These are phyloP conservation scores for Scheffersomyces cryptocercus DNA, from an alignment of 1,139 yeast genomes.

Conservation along the genomic window DNA sequence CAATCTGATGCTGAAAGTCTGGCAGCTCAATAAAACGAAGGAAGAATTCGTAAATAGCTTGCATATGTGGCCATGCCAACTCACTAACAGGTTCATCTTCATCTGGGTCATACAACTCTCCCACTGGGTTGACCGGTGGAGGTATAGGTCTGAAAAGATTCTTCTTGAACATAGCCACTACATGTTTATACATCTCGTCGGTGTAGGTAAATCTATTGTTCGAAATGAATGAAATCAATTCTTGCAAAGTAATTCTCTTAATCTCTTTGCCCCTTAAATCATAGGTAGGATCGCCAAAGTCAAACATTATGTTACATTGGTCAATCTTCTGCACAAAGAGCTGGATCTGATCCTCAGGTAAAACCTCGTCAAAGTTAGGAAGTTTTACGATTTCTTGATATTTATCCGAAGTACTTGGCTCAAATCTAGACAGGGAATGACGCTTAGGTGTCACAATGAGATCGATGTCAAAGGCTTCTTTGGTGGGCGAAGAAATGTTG, in stretches of 20 bases:
- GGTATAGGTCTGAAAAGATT: conserved; percentile 95
- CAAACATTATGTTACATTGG: conserved; percentile 93
- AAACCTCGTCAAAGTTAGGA: conserved; percentile 88
- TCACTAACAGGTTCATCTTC: conserved; percentile 98
- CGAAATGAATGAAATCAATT: conserved; percentile 84
- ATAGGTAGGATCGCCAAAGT: conserved; percentile 88
- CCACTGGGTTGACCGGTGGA: conserved; percentile 96
- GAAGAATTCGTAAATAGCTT: conserved; percentile 91
- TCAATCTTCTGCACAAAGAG: conserved; percentile 85
- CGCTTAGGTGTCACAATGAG: conserved; percentile 73
- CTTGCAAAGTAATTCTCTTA: conserved; percentile 82
- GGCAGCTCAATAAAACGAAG: conserved; percentile 91
- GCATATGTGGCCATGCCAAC: conserved; percentile 99
- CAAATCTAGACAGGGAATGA: conserved; percentile 92
- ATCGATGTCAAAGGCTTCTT: conserved; percentile 47
- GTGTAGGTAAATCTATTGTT: conserved; percentile 81
- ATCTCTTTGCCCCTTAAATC: conserved; percentile 93
- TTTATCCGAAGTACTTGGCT: conserved; percentile 68
- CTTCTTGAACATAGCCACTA: conserved; percentile 84
- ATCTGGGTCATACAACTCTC: conserved; percentile 95
- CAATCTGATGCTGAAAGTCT: conserved; percentile 90
- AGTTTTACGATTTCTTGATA: conserved; percentile 70
- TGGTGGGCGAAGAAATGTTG: conserved; percentile 42
- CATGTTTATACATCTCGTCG: conserved; percentile 87
- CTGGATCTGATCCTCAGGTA: conserved; percentile 80